Evolutionary conservation across 2,329 filamentous ascomycete genomes (phyloP), one percentile per base, ranked within the genome.

Genomic region (Bisporella sp.): DNA sequence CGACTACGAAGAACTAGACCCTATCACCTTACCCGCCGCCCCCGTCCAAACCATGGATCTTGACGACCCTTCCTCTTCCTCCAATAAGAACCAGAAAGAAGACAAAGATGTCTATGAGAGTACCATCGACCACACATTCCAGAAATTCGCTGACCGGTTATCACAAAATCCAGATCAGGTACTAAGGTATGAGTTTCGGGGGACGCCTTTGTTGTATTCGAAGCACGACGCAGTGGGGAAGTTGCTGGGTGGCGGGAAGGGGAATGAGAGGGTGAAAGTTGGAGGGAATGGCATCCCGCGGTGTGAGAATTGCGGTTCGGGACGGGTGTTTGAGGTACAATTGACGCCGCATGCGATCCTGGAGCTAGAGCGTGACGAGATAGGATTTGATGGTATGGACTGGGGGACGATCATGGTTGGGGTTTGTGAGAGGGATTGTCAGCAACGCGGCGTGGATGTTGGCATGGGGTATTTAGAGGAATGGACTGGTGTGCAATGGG

Each of bases 401-500:
- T 99, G 93, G 93, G 92, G 92, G 0, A 97, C 90, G 1, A 78
- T 99, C 6, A 81, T 99, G 51, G 73, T 97, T 37, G 90, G 82
- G 0, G 89, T 95, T 6, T 99, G 93, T 67, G 81, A 78, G 57
- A 79, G 71, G 63, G 89, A 97, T 66, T 97, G 93, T 65, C 74
- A 77, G 61, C 79, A 81, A 12, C 67, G 68, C 5, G 77, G 78
- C 1, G 75, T 81, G 5, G 68, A 69, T 9, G 72, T 76, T 35
- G 86, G 82, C 0, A 76, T 83, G 1, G 88, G 84, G 1, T 97
- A 95, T 69, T 63, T 90, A 13, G 93, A 97, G 73, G 93, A 99
- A 69, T 99, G 93, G 92, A 83, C 80, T n/a, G 93, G 92, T 5
- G 93, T 97, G 57, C 93, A 99, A 69, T 99, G 92, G 93, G 93